These are phyloP conservation scores for Xylariaceae sp. DNA, from an alignment of 2,329 filamentous ascomycete species.

Conservation along the genomic window DNA sequence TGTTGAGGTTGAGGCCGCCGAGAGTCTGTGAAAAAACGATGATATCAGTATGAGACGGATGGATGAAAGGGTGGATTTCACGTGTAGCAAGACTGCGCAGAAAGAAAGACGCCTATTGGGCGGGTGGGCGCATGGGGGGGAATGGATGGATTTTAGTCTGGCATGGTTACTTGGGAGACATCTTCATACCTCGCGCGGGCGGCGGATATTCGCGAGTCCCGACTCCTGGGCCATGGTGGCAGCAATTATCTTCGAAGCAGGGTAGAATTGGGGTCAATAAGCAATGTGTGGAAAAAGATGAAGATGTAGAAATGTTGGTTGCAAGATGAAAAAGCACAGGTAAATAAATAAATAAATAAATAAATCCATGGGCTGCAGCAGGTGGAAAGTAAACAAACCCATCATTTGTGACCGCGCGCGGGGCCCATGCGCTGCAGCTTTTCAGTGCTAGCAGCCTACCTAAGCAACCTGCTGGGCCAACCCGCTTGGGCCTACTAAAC, in stretches of 20 bases:
- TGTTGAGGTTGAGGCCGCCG: conserved; percentile 75
- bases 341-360: neutral
- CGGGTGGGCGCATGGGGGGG: conserved; percentile 9
- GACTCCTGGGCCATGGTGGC: conserved; percentile 76
- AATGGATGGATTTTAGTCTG: neutral
- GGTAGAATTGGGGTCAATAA: neutral
- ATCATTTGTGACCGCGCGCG: conserved; percentile 2
- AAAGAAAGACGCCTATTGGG: conserved; percentile 13
- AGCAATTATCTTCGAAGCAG: conserved; percentile 2
- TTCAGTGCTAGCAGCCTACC: neutral
- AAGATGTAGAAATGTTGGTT: neutral
- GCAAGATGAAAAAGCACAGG: neutral
- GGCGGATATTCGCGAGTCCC: conserved; percentile 84
- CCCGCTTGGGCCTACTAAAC: too few relatives aligned
- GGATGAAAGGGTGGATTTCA: conserved; percentile 12
- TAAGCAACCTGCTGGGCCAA: neutral
- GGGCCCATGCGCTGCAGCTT: neutral
- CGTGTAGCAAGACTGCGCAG: conserved; percentile 4
- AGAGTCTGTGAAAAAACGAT: conserved; percentile 59
- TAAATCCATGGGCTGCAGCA: neutral
- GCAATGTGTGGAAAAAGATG: neutral
- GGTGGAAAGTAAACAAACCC: conserved; percentile 30
- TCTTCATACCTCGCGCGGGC: conserved; percentile 74
- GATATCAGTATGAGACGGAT: conserved; percentile 5
- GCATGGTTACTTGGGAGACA: neutral